Conservation (phyloP, 352 stramenopile species). For the Phytopythium boreale region DNA sequence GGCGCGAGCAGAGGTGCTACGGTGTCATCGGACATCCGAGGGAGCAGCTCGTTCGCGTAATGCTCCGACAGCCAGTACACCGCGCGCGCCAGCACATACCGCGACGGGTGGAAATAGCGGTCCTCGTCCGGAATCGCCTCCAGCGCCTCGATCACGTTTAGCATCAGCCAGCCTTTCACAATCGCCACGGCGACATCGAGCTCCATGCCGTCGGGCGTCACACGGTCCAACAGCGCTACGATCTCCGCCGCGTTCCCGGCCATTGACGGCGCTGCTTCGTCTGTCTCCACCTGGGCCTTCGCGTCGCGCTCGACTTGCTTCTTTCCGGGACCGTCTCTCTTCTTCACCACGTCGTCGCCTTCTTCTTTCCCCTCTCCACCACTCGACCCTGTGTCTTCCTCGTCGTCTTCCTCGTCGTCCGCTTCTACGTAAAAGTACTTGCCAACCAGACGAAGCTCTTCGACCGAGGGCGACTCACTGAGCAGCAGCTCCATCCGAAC, state of each 20-base stretch:
- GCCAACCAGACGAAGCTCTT: constrained; percentile 36
- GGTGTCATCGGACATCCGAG: constrained; percentile 7
- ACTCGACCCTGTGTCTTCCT: too few species aligned
- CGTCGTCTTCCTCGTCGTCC: constrained; percentile 23
- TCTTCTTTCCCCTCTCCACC: constrained; percentile 20
- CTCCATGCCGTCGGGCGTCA: background rate
- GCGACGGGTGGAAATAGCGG: constrained; percentile 77
- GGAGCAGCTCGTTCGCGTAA: constrained; percentile 17
- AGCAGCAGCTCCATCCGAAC: constrained; percentile 57
- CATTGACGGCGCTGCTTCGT: background rate
- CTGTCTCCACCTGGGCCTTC: background rate
- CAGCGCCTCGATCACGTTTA: constrained; percentile 73
- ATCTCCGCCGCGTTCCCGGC: background rate
- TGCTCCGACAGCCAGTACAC: constrained; percentile 51
- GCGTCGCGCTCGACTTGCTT: background rate
- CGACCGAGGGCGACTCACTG: constrained; percentile 16
- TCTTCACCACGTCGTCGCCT: constrained; percentile 8
- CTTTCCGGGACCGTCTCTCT: background rate
- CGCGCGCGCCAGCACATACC: constrained; percentile 50
- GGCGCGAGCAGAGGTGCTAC: constrained; percentile 10
- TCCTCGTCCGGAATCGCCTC: constrained; percentile 77
- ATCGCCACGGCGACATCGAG: constrained; percentile 17
- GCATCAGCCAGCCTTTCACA: constrained; percentile 35
- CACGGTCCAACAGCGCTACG: constrained; percentile 6
- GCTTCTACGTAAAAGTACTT: constrained; percentile 61